Conservation (phyloP, 225 moss, liverwort and hornwort species). For the Bryoerythrophyllum caledonicum region DNA sequence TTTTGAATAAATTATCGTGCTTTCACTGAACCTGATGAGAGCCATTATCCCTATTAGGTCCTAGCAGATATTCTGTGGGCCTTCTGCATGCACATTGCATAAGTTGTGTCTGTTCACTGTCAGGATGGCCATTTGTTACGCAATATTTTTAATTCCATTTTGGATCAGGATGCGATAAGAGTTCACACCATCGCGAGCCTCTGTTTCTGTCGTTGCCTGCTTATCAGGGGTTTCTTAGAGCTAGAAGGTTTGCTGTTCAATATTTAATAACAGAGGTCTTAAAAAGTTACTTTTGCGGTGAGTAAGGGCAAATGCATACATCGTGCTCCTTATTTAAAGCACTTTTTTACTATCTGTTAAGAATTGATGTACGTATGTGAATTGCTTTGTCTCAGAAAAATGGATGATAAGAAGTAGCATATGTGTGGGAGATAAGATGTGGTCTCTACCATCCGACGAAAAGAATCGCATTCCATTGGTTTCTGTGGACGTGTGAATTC, state of each 20-base stretch:
- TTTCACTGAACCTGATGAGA: conserved; percentile 37
- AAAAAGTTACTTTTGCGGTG: not conserved
- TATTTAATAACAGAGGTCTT: not conserved
- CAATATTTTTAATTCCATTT: conserved; percentile 1
- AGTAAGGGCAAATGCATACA: not conserved
- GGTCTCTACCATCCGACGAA: not conserved
- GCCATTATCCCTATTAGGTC: conserved; percentile 23
- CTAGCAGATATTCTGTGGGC: conserved; percentile 17
- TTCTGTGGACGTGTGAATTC: not conserved
- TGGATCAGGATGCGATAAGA: conserved; percentile 5
- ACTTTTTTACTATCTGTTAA: not conserved
- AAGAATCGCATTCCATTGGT: conserved; percentile 8
- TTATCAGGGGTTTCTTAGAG: not conserved
- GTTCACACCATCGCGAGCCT: not conserved
- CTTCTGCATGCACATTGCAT: conserved; percentile 51
- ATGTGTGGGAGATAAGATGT: conserved; percentile 8
- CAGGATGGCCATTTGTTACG: conserved; percentile 14
- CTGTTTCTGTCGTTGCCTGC: conserved; percentile 3
- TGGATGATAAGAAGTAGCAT: conserved; percentile 20
- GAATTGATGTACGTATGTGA: conserved; percentile 7
- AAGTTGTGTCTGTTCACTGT: conserved; percentile 13
- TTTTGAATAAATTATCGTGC: conserved; percentile 25
- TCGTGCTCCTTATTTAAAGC: not conserved
- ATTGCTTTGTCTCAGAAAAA: conserved; percentile 19
- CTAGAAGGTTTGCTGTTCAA: not conserved